Evolutionary conservation across 805 yeast species (phyloP).

Genomic region (Zygotorulaspora florentina): DNA sequence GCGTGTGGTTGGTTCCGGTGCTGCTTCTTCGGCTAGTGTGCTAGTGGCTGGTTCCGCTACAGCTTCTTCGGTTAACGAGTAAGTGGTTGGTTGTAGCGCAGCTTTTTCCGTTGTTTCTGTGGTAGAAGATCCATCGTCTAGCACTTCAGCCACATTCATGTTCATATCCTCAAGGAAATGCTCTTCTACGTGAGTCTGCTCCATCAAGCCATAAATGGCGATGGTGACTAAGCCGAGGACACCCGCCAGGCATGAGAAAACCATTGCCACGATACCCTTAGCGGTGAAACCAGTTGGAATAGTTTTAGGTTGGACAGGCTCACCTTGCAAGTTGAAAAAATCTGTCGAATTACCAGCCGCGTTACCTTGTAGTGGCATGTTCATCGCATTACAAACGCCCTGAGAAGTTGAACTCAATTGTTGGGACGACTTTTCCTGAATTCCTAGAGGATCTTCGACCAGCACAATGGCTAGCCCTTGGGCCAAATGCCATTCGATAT

Average conservation of each 20-base stretch:
- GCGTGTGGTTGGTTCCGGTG: not conserved
- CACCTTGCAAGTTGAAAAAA: constrained; percentile 65
- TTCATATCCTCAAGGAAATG: constrained; percentile 53
- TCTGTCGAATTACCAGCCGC: constrained; percentile 79
- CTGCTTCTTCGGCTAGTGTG: constrained; percentile 1
- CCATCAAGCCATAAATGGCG: constrained; percentile 81
- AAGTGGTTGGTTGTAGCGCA: not conserved
- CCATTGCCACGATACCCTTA: constrained; percentile 90
- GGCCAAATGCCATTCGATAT: constrained; percentile 95
- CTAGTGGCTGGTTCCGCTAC: not conserved
- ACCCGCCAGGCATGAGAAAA: constrained; percentile 85
- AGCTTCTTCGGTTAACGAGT: not conserved
- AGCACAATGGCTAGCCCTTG: constrained; percentile 85
- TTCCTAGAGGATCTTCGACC: constrained; percentile 75
- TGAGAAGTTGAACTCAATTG: constrained; percentile 57
- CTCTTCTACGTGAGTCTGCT: constrained; percentile 63
- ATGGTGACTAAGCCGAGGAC: constrained; percentile 74
- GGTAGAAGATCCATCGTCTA: constrained; percentile 17
- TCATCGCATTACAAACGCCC: constrained; percentile 54
- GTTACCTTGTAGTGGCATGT: constrained; percentile 61
- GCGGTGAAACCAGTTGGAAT: constrained; percentile 92
- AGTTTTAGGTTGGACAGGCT: constrained; percentile 59
- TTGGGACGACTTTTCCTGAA: constrained; percentile 53
- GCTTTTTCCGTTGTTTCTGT: constrained; percentile 3
- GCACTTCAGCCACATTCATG: constrained; percentile 41